Conservation (phyloP, 176 grass and related monocot genomes). For the Avena insularis region DNA sequence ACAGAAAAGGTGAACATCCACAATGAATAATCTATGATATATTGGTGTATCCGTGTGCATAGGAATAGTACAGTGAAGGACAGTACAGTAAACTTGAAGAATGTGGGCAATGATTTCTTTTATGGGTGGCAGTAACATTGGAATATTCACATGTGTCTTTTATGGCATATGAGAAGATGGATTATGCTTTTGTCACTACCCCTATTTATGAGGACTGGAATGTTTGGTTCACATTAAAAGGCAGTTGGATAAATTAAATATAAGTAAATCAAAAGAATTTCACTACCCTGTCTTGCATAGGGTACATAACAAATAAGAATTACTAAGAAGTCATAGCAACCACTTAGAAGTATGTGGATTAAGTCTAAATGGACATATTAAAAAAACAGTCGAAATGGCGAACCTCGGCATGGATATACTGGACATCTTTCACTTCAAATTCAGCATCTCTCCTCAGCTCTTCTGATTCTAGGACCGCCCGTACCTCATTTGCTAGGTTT, state of each 20-base stretch:
- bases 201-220: neutral
- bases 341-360: constrained; percentile 9
- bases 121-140: constrained; percentile 18
- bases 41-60: neutral
- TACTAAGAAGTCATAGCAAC: neutral
- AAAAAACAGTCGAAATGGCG: constrained; percentile 36
- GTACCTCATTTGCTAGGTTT: constrained; percentile 64
- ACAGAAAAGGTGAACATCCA: neutral
- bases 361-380: constrained; percentile 14
- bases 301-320: constrained; percentile 13
- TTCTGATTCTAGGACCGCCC: constrained; percentile 63
- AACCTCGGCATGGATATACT: constrained; percentile 92
- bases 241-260: neutral
- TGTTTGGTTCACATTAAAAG: constrained; percentile 5
- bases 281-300: neutral
- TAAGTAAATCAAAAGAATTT: neutral
- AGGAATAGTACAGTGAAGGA: neutral
- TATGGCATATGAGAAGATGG: constrained; percentile 4
- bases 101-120: neutral
- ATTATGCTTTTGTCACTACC: neutral
- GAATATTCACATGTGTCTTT: constrained; percentile 18
- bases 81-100: neutral
- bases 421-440: constrained; percentile 94
- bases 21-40: constrained; percentile 2
- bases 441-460: constrained; percentile 60